Conservation (phyloP, 495 filamentous ascomycete species). For the Aspergillus panamensis region DNA sequence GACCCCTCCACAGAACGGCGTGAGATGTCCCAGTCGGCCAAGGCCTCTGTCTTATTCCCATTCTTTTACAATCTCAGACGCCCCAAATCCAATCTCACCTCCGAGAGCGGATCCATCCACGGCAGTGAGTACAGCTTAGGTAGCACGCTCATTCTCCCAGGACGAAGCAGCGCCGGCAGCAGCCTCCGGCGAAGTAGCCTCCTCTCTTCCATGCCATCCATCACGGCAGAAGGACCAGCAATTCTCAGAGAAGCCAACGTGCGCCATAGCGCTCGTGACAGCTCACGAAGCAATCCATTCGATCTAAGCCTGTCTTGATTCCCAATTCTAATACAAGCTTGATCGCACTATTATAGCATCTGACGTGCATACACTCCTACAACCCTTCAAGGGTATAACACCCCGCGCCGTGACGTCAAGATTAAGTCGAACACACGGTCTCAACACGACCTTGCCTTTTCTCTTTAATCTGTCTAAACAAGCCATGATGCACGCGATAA, state of each 20-base stretch:
- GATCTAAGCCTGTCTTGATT: constrained; percentile 50
- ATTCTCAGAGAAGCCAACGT: constrained; percentile 11
- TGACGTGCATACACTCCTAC: background rate
- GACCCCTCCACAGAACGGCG: background rate
- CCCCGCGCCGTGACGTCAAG: background rate
- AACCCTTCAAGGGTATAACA: background rate
- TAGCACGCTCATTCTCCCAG: constrained; percentile 26
- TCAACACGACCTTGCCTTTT: no score
- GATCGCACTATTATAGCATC: constrained; percentile 10
- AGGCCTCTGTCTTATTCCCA: background rate
- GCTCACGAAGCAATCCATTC: constrained; percentile 59
- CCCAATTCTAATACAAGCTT: constrained; percentile 6
- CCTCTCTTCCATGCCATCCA: constrained; percentile 11
- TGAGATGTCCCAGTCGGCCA: background rate
- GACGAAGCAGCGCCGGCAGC: constrained; percentile 21
- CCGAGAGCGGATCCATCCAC: constrained; percentile 22
- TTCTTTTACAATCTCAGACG: background rate
- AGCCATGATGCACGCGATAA: background rate
- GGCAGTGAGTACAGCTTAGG: constrained; percentile 21
- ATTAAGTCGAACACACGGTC: background rate
- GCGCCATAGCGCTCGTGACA: constrained; percentile 1
- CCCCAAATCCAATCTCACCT: background rate
- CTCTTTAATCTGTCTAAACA: background rate
- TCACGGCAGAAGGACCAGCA: constrained; percentile 5
- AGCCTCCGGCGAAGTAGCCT: constrained; percentile 20